Evolutionary conservation across 495 filamentous ascomycete genomes (phyloP), one percentile per base, ranked within the genome.

Genomic region (Podospora pseudocomata): DNA sequence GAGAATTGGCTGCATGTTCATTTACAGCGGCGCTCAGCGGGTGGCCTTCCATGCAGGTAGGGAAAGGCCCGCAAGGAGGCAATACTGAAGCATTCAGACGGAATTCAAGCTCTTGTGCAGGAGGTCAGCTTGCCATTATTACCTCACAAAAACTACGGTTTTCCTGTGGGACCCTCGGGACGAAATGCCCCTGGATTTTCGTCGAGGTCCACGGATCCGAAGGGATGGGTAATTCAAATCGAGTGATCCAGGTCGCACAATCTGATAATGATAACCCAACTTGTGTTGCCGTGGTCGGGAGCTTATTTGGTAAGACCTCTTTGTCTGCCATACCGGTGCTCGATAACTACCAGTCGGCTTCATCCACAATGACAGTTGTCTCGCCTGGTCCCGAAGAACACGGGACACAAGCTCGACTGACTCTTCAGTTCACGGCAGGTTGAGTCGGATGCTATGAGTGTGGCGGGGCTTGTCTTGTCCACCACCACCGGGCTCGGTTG

Each of bases 111-210:
- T 11, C 39, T 49, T 49, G 7, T 49, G 39, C 39, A 49, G 39
- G 39, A 18, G 39, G 39, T 49, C 39, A 49, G n/a, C 55, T 11
- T 26, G 4, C 55, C n/a, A 19, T 26, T 28, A 73, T 73, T 73
- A 73, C 71, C 71, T 73, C 71, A 73, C 64, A 70, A 60, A 69
- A 73, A 71, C 68, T 70, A 64, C 18, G 20, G 28, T 44, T 9
- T 9, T 49, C 60, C 60, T 28, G n/a, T 19, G 28, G 13, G 26
- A 44, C 58, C 59, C 7, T 67, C 65, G 65, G 65, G 34, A 34
- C 3, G 39, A 54, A 60, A 49, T 59, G 39, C 39, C 39, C 39
- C 39, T 49, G 39, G 39, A 49, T 49, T 49, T 49, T 49, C 39
- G 39, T 49, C 39, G 39, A 49, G 39, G 39, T 49, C 39, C 39